A percentile compares a stretch with the other conserved stretches of the same genome.
These are phyloP conservation scores for Penicillium bovifimosum DNA, from an alignment of 495 filamentous ascomycete genomes.

Conservation along the genomic window DNA sequence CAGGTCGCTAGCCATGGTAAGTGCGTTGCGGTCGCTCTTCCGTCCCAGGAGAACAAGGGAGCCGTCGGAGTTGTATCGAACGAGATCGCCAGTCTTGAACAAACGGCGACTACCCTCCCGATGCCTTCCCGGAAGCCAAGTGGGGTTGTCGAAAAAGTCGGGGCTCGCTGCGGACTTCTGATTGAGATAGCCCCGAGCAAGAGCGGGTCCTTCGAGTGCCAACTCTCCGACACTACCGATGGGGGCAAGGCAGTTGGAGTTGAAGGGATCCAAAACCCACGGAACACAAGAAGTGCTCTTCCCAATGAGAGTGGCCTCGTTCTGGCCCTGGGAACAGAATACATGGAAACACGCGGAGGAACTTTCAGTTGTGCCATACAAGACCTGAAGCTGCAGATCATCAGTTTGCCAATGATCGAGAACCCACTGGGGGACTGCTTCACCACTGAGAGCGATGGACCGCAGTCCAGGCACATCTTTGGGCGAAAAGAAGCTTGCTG, in stretches of 20 bases:
- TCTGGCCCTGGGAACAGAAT: neutral
- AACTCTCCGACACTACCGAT: conserved; percentile 58
- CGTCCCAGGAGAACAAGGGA: conserved; percentile 40
- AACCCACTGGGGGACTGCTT: neutral
- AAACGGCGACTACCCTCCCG: conserved; percentile 6
- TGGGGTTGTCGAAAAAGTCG: conserved; percentile 46
- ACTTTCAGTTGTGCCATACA: conserved; percentile 37
- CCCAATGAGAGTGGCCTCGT: conserved; percentile 21
- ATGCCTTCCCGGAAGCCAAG: conserved; percentile 31
- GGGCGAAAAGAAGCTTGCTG: conserved; percentile 44
- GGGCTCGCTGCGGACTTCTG: conserved; percentile 23
- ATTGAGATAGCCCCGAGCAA: conserved; percentile 48
- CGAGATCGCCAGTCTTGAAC: conserved; percentile 51
- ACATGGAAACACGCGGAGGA: conserved; percentile 27
- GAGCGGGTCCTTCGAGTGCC: conserved; percentile 53
- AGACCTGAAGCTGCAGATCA: conserved; percentile 21
- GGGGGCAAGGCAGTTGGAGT: conserved; percentile 49
- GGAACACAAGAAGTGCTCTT: conserved; percentile 17
- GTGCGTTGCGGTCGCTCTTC: conserved; percentile 42
- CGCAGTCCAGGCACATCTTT: conserved; percentile 34
- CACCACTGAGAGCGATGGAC: conserved; percentile 38
- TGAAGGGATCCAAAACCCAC: conserved; percentile 54
- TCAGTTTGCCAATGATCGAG: conserved; percentile 26
- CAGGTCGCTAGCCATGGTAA: conserved; percentile 43
- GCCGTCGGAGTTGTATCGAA: conserved; percentile 47